These are phyloP conservation scores for Musa balbisiana DNA, from an alignment of 202 grass and related monocot genomes.

Conservation along the genomic window DNA sequence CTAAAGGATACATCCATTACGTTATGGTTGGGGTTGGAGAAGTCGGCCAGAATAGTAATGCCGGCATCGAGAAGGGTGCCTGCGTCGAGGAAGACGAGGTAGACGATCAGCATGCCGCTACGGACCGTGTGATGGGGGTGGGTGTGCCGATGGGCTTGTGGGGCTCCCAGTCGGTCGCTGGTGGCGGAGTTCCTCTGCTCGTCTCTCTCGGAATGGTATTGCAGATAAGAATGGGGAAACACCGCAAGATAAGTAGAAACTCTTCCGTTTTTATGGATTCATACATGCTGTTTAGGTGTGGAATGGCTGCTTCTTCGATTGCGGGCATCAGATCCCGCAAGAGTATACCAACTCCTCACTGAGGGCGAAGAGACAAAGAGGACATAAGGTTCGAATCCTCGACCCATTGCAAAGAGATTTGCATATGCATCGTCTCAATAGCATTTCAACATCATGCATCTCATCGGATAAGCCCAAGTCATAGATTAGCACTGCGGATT, in stretches of 20 bases:
- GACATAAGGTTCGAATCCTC: too few species aligned
- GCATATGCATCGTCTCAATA: too few species aligned
- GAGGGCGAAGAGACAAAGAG: too few species aligned
- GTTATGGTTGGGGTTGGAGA: conserved; percentile 59
- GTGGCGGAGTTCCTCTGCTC: background rate
- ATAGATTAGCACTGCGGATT: too few species aligned
- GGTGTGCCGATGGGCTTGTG: background rate
- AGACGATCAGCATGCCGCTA: conserved; percentile 37
- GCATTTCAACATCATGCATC: too few species aligned
- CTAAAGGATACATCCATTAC: conserved; percentile 31
- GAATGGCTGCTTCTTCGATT: too few species aligned
- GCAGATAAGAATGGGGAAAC: background rate
- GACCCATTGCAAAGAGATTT: too few species aligned
- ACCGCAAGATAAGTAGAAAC: background rate
- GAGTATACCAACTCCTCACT: too few species aligned
- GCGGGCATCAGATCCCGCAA: too few species aligned
- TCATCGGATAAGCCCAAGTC: too few species aligned
- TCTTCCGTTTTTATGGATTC: background rate
- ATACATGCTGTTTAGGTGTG: too few species aligned
- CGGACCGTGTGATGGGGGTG: conserved; percentile 15
- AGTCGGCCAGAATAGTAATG: conserved; percentile 43
- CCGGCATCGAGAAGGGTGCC: conserved; percentile 54
- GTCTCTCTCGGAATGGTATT: background rate
- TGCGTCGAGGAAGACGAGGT: conserved; percentile 50
- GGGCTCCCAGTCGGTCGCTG: background rate